Percentiles rank a stretch among this genome's conserved stretches.
phyloP scores from a whole-genome alignment of 2,329 filamentous ascomycete genomes.

The Clarireedia hainanense region DNA sequence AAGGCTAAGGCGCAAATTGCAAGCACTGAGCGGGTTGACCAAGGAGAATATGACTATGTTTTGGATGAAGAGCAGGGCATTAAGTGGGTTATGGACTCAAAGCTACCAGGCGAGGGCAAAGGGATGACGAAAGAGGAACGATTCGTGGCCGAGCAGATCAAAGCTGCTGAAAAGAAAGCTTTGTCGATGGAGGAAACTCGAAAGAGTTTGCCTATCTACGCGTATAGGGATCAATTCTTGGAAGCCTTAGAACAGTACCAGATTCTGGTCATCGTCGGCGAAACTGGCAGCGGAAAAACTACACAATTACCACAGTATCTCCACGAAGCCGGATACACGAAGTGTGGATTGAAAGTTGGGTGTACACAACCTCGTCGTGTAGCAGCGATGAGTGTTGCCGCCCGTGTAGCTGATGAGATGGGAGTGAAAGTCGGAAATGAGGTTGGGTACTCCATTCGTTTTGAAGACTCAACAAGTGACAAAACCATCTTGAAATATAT shows the following conservation, averaged over 20 bases:
- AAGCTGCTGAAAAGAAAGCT: slow-evolving; percentile 82
- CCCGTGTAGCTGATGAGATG: slow-evolving; percentile 90
- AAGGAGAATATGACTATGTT: slow-evolving; percentile 85
- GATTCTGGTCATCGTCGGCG: slow-evolving; percentile 84
- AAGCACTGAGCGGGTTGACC: slow-evolving; percentile 64
- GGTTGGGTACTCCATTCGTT: slow-evolving; percentile 91
- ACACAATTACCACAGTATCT: slow-evolving; percentile 93
- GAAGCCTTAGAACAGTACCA: slow-evolving; percentile 82
- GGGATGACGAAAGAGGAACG: slow-evolving; percentile 70
- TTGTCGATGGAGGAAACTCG: slow-evolving; percentile 85
- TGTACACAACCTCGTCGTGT: slow-evolving; percentile 94
- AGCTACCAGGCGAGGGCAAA: slow-evolving; percentile 63
- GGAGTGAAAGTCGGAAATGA: slow-evolving; percentile 83
- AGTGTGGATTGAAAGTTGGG: slow-evolving; percentile 74
- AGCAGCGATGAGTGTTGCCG: slow-evolving; percentile 95
- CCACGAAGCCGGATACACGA: slow-evolving; percentile 83
- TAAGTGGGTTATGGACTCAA: slow-evolving; percentile 71
- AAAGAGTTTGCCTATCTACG: slow-evolving; percentile 83
- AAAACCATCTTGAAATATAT: slow-evolving; percentile 93
- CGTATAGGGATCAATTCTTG: slow-evolving; percentile 78
- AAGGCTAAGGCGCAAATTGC: slow-evolving; percentile 84
- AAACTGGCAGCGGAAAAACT: slow-evolving; percentile 92
- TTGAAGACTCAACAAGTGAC: slow-evolving; percentile 85
- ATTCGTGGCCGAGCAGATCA: slow-evolving; percentile 70
- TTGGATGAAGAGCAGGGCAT: slow-evolving; percentile 86